phyloP scores from a whole-genome alignment of 2,329 filamentous ascomycete genomes.

The Diplodia scrobiculata region DNA sequence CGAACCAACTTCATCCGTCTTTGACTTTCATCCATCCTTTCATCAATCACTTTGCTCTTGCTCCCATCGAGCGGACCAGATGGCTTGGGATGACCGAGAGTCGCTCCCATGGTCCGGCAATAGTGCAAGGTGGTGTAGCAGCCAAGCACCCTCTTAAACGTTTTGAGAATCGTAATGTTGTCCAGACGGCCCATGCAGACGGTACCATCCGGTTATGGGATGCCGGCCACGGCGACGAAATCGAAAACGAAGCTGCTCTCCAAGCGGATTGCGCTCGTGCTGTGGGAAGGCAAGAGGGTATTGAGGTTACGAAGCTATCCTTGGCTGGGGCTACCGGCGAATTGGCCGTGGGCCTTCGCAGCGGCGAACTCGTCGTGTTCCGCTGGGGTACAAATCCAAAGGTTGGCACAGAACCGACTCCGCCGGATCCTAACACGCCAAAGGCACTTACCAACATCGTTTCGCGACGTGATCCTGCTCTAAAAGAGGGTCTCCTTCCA shows the following conservation, averaged over 20 bases:
- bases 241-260: slow-evolving; percentile 79
- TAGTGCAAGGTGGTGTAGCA: slow-evolving; percentile 78
- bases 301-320: slow-evolving; percentile 77
- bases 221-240: slow-evolving; percentile 84
- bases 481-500: slow-evolving; percentile 82
- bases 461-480: slow-evolving; percentile 66
- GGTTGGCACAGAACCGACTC: slow-evolving; percentile 63
- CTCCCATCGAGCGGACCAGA: slow-evolving; percentile 71
- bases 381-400: slow-evolving; percentile 81
- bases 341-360: slow-evolving; percentile 75
- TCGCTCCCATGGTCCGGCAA: slow-evolving; percentile 72
- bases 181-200: slow-evolving; percentile 86
- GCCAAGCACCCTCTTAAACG: slow-evolving; percentile 69
- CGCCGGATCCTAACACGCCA: slow-evolving; percentile 52
- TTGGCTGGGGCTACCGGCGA: slow-evolving; percentile 81
- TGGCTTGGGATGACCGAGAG: slow-evolving; percentile 93
- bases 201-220: slow-evolving; percentile 93
- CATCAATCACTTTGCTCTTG: slow-evolving; percentile 70
- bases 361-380: slow-evolving; percentile 85
- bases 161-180: slow-evolving; percentile 79
- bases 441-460: slow-evolving; percentile 70
- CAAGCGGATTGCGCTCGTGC: slow-evolving; percentile 87
- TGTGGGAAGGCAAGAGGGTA: slow-evolving; percentile 72
- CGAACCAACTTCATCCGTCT: slow-evolving; percentile 87
- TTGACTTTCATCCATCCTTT: slow-evolving; percentile 90